A percentile compares a stretch with the other conserved stretches of the same genome.
phyloP scores from a whole-genome alignment of 495 filamentous ascomycete genomes.

The Trichoderma gamsii region DNA sequence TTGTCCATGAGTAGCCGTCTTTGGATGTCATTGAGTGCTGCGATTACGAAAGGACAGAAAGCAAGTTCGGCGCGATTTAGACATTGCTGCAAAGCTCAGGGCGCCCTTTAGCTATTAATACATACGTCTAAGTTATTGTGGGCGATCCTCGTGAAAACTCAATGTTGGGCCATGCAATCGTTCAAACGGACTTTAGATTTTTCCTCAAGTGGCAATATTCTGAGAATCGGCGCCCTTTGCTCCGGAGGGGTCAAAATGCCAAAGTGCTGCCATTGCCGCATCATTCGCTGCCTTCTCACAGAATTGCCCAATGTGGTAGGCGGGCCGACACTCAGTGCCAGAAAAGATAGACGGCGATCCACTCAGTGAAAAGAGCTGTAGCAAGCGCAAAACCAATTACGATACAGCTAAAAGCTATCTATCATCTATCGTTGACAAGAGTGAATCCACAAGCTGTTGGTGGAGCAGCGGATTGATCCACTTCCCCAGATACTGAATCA shows the following conservation, averaged over 20 bases:
- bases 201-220: background rate
- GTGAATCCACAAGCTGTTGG: background rate
- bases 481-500: constrained; percentile 1
- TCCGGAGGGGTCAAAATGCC: background rate
- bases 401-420: background rate
- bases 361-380: background rate
- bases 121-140: background rate
- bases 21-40: constrained; percentile 7
- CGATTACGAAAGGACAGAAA: background rate
- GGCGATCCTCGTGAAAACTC: background rate
- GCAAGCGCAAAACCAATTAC: background rate
- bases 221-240: background rate
- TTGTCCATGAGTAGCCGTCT: constrained; percentile 7
- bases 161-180: background rate
- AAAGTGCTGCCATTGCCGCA: background rate
- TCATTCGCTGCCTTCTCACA: background rate
- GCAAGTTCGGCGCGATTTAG: background rate
- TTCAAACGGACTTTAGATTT: background rate
- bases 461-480: background rate
- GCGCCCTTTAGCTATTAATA: constrained; percentile 5
- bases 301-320: background rate
- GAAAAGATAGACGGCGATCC: background rate
- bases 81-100: background rate
- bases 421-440: background rate
- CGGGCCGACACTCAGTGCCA: background rate